These are phyloP conservation scores for Elsinoe arachidis DNA, from an alignment of 2,329 filamentous ascomycete genomes.

Conservation along the genomic window DNA sequence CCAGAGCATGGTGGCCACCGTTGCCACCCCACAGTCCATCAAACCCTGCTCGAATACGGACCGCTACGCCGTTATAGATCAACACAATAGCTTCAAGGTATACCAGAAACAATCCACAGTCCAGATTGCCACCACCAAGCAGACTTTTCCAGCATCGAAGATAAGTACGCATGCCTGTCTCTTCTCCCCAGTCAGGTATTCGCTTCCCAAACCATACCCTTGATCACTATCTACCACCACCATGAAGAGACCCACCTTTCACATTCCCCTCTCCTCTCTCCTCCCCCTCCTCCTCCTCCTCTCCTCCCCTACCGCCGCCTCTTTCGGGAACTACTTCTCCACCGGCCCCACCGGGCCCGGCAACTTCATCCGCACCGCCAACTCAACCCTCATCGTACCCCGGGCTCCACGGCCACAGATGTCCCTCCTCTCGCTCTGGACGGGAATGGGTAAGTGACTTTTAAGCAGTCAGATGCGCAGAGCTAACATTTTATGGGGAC, in stretches of 20 bases:
- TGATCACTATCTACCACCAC: too few species aligned
- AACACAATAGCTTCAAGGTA: background rate
- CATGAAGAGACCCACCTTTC: too few species aligned
- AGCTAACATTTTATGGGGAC: too few species aligned
- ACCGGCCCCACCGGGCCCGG: slow-evolving; percentile 35
- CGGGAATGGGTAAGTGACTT: too few species aligned
- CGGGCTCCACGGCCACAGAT: slow-evolving; percentile 28
- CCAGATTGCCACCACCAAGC: background rate
- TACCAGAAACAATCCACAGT: background rate
- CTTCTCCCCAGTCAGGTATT: too few species aligned
- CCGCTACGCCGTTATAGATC: background rate
- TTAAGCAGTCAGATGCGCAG: too few species aligned
- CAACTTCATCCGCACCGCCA: slow-evolving; percentile 37
- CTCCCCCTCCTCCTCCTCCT: too few species aligned
- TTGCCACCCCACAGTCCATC: background rate
- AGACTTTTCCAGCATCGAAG: too few species aligned
- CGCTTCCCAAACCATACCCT: too few species aligned
- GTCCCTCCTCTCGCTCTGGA: slow-evolving; percentile 37
- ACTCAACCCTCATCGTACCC: slow-evolving; percentile 38
- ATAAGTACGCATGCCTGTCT: too few species aligned
- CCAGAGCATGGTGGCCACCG: background rate
- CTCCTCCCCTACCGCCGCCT: background rate
- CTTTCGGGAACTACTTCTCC: slow-evolving; percentile 26
- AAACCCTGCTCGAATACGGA: background rate
- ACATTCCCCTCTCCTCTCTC: too few species aligned